Conservation (phyloP, 306 rosid genomes). For the Lathyrus sativus region DNA sequence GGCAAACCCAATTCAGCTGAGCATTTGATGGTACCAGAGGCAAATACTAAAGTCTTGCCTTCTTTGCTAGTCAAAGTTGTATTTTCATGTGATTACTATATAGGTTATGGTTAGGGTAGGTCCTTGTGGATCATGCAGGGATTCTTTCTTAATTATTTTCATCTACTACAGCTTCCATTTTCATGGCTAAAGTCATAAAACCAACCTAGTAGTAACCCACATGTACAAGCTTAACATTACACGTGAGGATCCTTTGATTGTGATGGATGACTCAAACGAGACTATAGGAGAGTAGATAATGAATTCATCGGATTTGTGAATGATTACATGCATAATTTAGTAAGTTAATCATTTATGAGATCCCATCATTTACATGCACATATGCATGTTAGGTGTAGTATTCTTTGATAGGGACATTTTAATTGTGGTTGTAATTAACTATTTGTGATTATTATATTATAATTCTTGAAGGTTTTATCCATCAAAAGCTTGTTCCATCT, state of each 20-base stretch:
- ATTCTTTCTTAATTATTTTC: not conserved
- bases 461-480: conserved; percentile 3
- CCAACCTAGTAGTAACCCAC: conserved; percentile 10
- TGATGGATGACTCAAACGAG: not conserved
- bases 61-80: too few relatives aligned
- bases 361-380: not conserved
- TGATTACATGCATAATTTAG: not conserved
- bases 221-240: conserved; percentile 5
- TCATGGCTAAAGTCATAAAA: not conserved
- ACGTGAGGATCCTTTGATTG: not conserved
- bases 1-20: too few relatives aligned
- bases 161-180: conserved; percentile 9
- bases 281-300: not conserved
- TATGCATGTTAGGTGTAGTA: conserved; percentile 14
- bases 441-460: not conserved
- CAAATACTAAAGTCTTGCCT: too few relatives aligned
- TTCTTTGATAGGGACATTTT: not conserved
- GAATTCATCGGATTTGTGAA: not conserved
- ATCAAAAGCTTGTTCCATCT: conserved; percentile 3
- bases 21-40: too few relatives aligned
- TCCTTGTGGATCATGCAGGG: not conserved
- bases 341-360: not conserved
- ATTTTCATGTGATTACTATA: too few relatives aligned
- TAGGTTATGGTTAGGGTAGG: not conserved
- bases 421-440: not conserved